Conservation (phyloP, 2,329 filamentous ascomycete species). For the Ceratocystis cubensis region DNA sequence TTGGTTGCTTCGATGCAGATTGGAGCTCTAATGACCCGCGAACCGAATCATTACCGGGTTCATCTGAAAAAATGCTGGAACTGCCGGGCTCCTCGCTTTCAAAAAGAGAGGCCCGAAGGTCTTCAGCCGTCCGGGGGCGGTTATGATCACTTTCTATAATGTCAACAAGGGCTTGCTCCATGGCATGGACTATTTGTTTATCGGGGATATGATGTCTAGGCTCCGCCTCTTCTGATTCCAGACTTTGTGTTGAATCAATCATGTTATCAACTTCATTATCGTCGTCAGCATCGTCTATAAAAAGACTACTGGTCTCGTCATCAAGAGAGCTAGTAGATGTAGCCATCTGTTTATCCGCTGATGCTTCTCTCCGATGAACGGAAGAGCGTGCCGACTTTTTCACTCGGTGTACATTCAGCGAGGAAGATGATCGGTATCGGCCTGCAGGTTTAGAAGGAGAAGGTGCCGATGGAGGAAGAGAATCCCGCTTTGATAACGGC, state of each 20-base stretch:
- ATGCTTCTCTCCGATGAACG: slow-evolving; percentile 29
- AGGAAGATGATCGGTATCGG: slow-evolving; percentile 26
- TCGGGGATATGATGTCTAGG: slow-evolving; percentile 46
- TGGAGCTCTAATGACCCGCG: slow-evolving; percentile 47
- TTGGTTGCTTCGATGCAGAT: slow-evolving; percentile 25
- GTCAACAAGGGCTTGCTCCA: slow-evolving; percentile 81
- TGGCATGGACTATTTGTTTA: slow-evolving; percentile 72
- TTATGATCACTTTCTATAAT: slow-evolving; percentile 65
- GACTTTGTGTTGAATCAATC: slow-evolving; percentile 59
- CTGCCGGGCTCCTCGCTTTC: slow-evolving; percentile 34
- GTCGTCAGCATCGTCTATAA: slow-evolving; percentile 63
- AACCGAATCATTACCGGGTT: slow-evolving; percentile 36
- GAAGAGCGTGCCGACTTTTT: slow-evolving; percentile 32
- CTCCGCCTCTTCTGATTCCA: slow-evolving; percentile 58
- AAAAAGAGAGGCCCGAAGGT: slow-evolving; percentile 55
- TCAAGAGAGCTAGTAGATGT: slow-evolving; percentile 29
- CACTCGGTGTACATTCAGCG: slow-evolving; percentile 29
- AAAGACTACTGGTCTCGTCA: slow-evolving; percentile 51
- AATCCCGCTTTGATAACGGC: background rate
- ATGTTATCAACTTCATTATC: slow-evolving; percentile 65
- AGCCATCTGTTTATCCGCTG: slow-evolving; percentile 10
- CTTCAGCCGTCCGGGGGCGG: slow-evolving; percentile 49
- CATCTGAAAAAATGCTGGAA: slow-evolving; percentile 16
- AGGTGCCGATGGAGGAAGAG: background rate
- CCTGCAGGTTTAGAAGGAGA: slow-evolving; percentile 6